Percentiles rank a stretch among this genome's conserved stretches.
Evolutionary conservation across 352 stramenopile species (phyloP).

Genomic region (Globisporangium splendens): DNA sequence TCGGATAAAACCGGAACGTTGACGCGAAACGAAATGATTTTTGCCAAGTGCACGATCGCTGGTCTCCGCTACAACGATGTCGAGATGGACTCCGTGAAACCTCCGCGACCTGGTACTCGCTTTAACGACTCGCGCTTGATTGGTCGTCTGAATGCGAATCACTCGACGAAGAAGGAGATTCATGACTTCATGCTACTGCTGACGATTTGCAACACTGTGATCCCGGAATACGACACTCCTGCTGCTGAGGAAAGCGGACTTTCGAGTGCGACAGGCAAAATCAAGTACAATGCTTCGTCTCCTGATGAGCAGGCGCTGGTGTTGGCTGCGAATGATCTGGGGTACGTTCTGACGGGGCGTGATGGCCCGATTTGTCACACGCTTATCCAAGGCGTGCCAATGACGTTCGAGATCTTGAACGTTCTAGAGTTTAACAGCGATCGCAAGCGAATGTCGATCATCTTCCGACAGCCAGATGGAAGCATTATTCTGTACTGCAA

Average conservation of each 20-base stretch:
- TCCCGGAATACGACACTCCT: slow-evolving; percentile 57
- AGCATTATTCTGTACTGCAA: slow-evolving; percentile 84
- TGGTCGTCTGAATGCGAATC: slow-evolving; percentile 66
- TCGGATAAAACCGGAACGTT: slow-evolving; percentile 88
- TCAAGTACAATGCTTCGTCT: slow-evolving; percentile 85
- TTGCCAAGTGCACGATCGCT: slow-evolving; percentile 90
- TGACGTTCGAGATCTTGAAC: slow-evolving; percentile 92
- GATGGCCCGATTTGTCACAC: slow-evolving; percentile 70
- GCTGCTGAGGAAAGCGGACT: slow-evolving; percentile 16
- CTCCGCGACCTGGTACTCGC: slow-evolving; percentile 51
- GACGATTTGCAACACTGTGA: slow-evolving; percentile 87
- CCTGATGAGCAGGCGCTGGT: slow-evolving; percentile 83
- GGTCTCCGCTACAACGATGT: slow-evolving; percentile 90
- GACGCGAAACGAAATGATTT: slow-evolving; percentile 88
- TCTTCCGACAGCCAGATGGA: slow-evolving; percentile 84
- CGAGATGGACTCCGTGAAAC: slow-evolving; percentile 45
- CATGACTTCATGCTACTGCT: slow-evolving; percentile 81
- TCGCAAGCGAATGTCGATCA: slow-evolving; percentile 98
- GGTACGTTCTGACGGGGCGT: slow-evolving; percentile 60
- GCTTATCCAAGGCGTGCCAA: slow-evolving; percentile 51
- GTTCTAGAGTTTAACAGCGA: slow-evolving; percentile 98
- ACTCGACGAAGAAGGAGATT: slow-evolving; percentile 83
- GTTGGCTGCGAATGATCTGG: slow-evolving; percentile 68
- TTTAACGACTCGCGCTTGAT: slow-evolving; percentile 81
- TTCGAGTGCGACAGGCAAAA: slow-evolving; percentile 4